Conservation (phyloP, 768 basidiomycete genomes). For the Lentinula guzmanii region DNA sequence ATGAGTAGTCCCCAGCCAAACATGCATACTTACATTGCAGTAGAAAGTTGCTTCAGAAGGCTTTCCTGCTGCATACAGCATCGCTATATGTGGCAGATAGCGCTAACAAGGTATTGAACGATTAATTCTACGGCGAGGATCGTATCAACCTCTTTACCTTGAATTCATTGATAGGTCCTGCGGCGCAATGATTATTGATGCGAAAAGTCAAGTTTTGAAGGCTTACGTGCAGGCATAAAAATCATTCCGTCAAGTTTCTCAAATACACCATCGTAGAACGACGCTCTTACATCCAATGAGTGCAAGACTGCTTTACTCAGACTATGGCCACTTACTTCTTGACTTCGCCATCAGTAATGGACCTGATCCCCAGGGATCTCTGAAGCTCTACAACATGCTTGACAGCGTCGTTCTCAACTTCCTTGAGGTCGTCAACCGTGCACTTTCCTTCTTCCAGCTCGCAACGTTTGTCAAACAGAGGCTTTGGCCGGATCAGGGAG, state of each 20-base stretch:
- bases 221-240: slow-evolving; percentile 40
- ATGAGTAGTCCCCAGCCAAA: slow-evolving; percentile 6
- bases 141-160: slow-evolving; percentile 30
- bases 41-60: slow-evolving; percentile 32
- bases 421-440: slow-evolving; percentile 35
- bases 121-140: neutral
- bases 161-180: slow-evolving; percentile 43
- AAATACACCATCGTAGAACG: slow-evolving; percentile 64
- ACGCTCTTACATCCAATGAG: slow-evolving; percentile 26
- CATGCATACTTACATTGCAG: slow-evolving; percentile 30
- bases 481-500: slow-evolving; percentile 48
- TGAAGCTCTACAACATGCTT: slow-evolving; percentile 47
- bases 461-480: slow-evolving; percentile 42
- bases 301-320: neutral
- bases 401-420: slow-evolving; percentile 49
- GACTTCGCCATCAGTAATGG: slow-evolving; percentile 61
- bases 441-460: slow-evolving; percentile 36
- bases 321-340: slow-evolving; percentile 23
- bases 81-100: slow-evolving; percentile 41
- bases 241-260: slow-evolving; percentile 62
- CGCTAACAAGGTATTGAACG: slow-evolving; percentile 18
- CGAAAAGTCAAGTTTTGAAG: slow-evolving; percentile 10
- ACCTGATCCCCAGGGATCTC: slow-evolving; percentile 46
- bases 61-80: slow-evolving; percentile 35
- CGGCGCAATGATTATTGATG: slow-evolving; percentile 5